Evolutionary conservation across 164 flowering plant species (phyloP).

Genomic region (Magnolia sinica): DNA sequence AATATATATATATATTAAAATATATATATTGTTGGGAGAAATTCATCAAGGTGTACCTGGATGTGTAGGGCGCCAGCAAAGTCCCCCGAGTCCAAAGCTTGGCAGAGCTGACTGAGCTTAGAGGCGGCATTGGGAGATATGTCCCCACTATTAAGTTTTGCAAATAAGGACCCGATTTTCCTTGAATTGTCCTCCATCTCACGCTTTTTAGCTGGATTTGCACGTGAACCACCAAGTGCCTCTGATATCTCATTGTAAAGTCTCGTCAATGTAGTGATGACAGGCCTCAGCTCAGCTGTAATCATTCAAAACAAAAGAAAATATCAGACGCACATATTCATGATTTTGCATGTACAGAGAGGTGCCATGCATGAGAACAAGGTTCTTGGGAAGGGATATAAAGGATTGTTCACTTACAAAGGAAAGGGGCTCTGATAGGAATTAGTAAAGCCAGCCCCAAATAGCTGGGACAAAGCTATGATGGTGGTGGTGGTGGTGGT

Average conservation of each 20-base stretch:
- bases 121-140: conserved; percentile 85
- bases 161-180: conserved; percentile 86
- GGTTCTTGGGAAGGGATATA: no score
- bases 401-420: no score
- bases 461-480: no score
- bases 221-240: conserved; percentile 82
- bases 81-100: conserved; percentile 78
- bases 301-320: not conserved
- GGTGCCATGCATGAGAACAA: no score
- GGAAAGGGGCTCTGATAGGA: no score
- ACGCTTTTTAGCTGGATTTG: conserved; percentile 79
- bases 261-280: conserved; percentile 68
- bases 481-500: no score
- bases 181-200: conserved; percentile 96
- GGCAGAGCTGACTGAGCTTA: conserved; percentile 84
- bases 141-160: conserved; percentile 82
- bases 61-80: conserved; percentile 69
- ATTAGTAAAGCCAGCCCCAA: no score
- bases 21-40: not conserved
- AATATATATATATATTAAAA: no score
- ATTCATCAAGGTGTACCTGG: conserved; percentile 49
- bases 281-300: conserved; percentile 79
- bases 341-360: not conserved
- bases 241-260: conserved; percentile 90
- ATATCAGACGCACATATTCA: not conserved